Evolutionary conservation across 495 filamentous ascomycete genomes (phyloP).

Genomic region (Geoglossum glabrum): DNA sequence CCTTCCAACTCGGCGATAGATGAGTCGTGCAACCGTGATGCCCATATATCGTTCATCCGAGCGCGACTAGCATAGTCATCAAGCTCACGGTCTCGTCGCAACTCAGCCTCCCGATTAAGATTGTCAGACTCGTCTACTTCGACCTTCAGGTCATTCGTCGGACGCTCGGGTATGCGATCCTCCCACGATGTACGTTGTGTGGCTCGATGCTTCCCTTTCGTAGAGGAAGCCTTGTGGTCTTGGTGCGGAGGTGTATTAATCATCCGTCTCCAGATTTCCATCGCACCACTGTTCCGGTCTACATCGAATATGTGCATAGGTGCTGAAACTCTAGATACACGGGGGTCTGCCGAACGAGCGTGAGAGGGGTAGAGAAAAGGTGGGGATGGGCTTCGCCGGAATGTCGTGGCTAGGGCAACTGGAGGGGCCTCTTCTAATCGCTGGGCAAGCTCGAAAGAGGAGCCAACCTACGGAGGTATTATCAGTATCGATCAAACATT

Average conservation of each 20-base stretch:
- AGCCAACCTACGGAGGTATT: constrained; percentile 23
- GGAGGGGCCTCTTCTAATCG: constrained; percentile 25
- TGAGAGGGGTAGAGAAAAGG: neutral
- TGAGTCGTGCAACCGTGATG: neutral
- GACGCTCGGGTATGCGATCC: neutral
- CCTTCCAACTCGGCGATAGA: neutral
- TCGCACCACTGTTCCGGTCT: neutral
- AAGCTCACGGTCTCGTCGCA: neutral
- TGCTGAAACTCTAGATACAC: neutral
- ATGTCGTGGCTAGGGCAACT: neutral
- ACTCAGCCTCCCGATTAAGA: neutral
- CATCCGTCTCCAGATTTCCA: constrained; percentile 1
- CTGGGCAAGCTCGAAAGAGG: constrained; percentile 29
- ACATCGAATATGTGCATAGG: constrained; percentile 1
- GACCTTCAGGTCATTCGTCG: neutral
- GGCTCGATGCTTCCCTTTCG: neutral
- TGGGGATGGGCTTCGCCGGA: neutral
- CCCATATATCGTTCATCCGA: neutral
- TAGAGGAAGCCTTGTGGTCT: neutral
- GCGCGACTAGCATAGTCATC: neutral
- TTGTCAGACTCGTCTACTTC: neutral
- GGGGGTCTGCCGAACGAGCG: neutral
- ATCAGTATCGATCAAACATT: neutral
- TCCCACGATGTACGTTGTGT: neutral
- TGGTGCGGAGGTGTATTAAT: neutral